phyloP scores from a whole-genome alignment of 1,139 yeast genomes.

The Blastobotrys capitulatus region DNA sequence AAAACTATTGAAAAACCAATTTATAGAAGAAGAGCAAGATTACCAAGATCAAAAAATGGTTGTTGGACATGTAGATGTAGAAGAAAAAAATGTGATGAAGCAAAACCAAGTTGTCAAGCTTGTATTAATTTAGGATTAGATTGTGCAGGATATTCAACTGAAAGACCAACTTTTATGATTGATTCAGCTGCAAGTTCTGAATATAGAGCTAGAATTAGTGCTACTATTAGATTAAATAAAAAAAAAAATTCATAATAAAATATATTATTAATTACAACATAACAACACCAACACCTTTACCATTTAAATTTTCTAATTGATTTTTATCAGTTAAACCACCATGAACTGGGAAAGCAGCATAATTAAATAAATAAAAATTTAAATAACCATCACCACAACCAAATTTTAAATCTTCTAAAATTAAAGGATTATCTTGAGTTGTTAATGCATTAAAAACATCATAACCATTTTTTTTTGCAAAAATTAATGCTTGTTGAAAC shows the following conservation, averaged over 20 bases:
- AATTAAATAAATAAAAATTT: conserved; percentile 88
- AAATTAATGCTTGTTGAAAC: conserved; percentile 69
- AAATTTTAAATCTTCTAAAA: conserved; percentile 77
- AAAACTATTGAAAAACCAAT: background rate
- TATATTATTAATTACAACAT: conserved; percentile 46
- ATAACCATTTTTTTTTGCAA: conserved; percentile 59
- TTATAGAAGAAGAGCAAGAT: conserved; percentile 12
- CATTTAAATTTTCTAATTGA: conserved; percentile 38
- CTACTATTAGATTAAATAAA: conserved; percentile 7
- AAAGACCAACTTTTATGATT: conserved; percentile 52
- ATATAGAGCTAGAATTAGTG: conserved; percentile 13
- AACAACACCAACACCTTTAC: conserved; percentile 87
- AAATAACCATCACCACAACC: conserved; percentile 93
- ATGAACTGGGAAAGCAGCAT: conserved; percentile 68
- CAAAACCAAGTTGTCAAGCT: conserved; percentile 43
- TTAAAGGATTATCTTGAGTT: conserved; percentile 79
- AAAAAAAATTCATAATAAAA: background rate
- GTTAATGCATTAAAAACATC: conserved; percentile 95
- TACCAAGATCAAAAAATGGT: conserved; percentile 30
- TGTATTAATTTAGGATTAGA: conserved; percentile 31
- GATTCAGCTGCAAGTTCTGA: conserved; percentile 12
- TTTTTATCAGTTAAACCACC: conserved; percentile 72
- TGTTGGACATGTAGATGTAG: conserved; percentile 60
- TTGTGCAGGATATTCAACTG: conserved; percentile 34
- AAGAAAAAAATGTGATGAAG: conserved; percentile 81